Evolutionary conservation across 2,329 filamentous ascomycete species (phyloP), one percentile per base, ranked within the genome.

Genomic region (Cordyceps cateniannulata): DNA sequence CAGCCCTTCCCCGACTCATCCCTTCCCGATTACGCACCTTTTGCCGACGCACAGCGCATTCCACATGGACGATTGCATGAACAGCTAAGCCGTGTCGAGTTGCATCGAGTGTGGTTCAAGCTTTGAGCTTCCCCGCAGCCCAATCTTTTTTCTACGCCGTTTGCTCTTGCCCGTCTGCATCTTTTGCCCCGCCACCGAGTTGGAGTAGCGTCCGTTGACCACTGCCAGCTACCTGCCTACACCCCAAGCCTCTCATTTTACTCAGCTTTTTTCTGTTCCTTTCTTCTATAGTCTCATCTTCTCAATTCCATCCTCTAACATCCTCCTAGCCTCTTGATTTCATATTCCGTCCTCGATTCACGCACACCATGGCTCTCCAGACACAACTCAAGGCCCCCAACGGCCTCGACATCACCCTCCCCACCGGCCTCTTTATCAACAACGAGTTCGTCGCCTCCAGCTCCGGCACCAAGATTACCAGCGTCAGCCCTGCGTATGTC

Each of bases 371-470:
- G 61, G 18, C 63, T 45, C 63, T 64, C 42, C 60, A 61, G 53
- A 49, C 68, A 9, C 62, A 73, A 62, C 69, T 74, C 48, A 72
- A 66, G 42, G 73, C 72, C 10, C 73, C 73, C 12, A 91, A 91
- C 73, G 88, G 88, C 67, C 80, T 77, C 67, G 85, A 84, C 66
- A 89, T 89, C 66, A 77, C 74, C 32, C 85, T 89, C 70, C 86
- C 86, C 10, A 83, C 82, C 12, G 88, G 89, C 14, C 79, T 91
- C 14, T 91, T 90, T 74, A 91, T 91, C 75, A 89, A 90, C 77
- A 90, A 91, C 63, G 85, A 89, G 69, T 91, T 88, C 71, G 85
- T 89, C 52, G 82, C 63, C 83, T 82, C 71, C 76, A 82, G 58
- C 77, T 82, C 65, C 74, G 85, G 72, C 24, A 62, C 65, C 83